phyloP scores from a whole-genome alignment of 2,329 filamentous ascomycete species.

The Lasiodiplodia sp. region DNA sequence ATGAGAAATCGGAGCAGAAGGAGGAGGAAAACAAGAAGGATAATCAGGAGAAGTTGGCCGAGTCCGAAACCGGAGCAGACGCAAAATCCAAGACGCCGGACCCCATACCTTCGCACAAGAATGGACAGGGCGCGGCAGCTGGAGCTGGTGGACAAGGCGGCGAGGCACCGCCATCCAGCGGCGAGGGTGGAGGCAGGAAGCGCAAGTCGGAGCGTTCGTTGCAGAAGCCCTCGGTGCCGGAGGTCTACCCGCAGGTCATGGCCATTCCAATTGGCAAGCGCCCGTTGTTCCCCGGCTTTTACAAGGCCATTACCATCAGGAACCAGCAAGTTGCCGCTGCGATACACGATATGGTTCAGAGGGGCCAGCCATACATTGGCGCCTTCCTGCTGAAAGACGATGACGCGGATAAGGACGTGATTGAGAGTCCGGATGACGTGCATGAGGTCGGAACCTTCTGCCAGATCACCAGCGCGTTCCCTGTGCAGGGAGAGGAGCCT shows the following conservation, averaged over 20 bases:
- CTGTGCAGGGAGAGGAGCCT: conserved; percentile 83
- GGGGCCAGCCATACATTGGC: conserved; percentile 95
- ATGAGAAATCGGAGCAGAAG: conserved; percentile 55
- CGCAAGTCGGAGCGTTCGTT: conserved; percentile 73
- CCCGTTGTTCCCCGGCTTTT: conserved; percentile 95
- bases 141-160: conserved; percentile 65
- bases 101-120: conserved; percentile 60
- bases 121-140: conserved; percentile 66
- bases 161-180: conserved; percentile 39
- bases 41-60: conserved; percentile 48
- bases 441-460: conserved; percentile 97
- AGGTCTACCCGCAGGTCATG: conserved; percentile 97
- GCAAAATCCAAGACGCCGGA: conserved; percentile 59
- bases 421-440: conserved; percentile 88
- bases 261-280: conserved; percentile 94
- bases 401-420: conserved; percentile 89
- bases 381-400: conserved; percentile 98
- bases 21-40: conserved; percentile 50
- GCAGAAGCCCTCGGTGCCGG: conserved; percentile 87
- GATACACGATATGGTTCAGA: conserved; percentile 95
- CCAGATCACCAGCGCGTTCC: conserved; percentile 95
- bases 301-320: conserved; percentile 97
- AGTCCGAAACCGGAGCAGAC: conserved; percentile 49
- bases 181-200: conserved; percentile 72
- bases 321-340: conserved; percentile 90